Base-by-base conservation (phyloP, 306 rosid genomes). In the Acmispon strigosus region DNA sequence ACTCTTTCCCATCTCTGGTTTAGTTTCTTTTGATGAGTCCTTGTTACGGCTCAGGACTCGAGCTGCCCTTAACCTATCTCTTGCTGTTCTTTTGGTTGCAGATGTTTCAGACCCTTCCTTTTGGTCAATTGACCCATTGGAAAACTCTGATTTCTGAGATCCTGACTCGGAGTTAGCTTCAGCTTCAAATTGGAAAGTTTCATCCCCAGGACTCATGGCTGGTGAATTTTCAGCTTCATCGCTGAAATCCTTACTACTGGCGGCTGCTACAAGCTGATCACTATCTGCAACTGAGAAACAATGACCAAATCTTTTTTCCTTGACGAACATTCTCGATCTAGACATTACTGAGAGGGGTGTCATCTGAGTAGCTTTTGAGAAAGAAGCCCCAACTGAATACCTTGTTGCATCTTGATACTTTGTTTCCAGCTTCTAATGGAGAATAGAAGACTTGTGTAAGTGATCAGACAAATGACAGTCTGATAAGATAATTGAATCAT, bases 31-130 rank as follows among this genome's bases (percentile, higher is more conserved):
- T 13, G 90, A 36, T 67, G 37, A 0, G 37, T 93, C 92, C 1
- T 78, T 68, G 71, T 84, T 81, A 48, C 86, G 90, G 66, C 67
- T 78, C 8, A 85, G 76, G 62, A 83, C 90, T 66, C 96, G 90
- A 50, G 97, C 97, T 4, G 92, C 97, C 76, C 86, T 88, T 64
- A 93, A 77, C 76, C 96, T 87, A 77, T 93, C 98, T 80, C 90
- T 85, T 36, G 92, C 92, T 0, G 92, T 88, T 62, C 82, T 80
- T 75, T 80, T 85, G 13, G 72, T 63, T 3, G 84, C 59, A 52
- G 89, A 54, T 32, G 59, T 62, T 14, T 67, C 71, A 17, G 84
- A 58, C 37, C 66, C 88, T 72, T 17, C 69, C 32, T 50, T 67
- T 44, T 70, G 82, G 62, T 76, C 63, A 22, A 53, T 29, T 41